Evolutionary conservation across 441 rosid genomes (phyloP).

Genomic region (Breynia disticha): DNA sequence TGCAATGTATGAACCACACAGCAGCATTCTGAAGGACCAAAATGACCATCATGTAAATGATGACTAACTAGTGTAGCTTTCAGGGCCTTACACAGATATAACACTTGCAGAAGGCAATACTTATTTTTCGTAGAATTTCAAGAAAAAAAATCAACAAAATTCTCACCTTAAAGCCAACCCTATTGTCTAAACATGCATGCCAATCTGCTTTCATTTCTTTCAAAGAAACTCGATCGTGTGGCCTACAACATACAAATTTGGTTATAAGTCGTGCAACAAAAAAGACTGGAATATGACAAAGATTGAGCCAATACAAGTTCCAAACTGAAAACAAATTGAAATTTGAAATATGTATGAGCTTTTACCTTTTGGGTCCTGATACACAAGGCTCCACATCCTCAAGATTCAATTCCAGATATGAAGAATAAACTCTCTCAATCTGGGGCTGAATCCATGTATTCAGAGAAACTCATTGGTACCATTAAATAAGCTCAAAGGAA

Average conservation of each 20-base stretch:
- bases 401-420: slow-evolving; percentile 63
- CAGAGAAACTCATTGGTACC: background rate
- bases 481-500: slow-evolving; percentile 4
- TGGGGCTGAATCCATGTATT: slow-evolving; percentile 43
- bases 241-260: slow-evolving; percentile 37
- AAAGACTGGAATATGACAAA: slow-evolving; percentile 1
- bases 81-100: background rate
- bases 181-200: slow-evolving; percentile 84
- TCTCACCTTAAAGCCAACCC: slow-evolving; percentile 86
- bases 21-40: background rate
- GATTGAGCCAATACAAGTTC: background rate
- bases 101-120: too few species aligned
- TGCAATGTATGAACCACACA: background rate
- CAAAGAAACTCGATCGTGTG: slow-evolving; percentile 79
- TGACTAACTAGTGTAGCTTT: background rate
- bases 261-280: slow-evolving; percentile 7
- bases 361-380: slow-evolving; percentile 89
- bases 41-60: background rate
- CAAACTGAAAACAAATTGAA: background rate
- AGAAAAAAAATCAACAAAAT: background rate
- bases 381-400: slow-evolving; percentile 77
- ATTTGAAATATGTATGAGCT: background rate
- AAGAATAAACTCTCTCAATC: slow-evolving; percentile 55
- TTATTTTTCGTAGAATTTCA: too few species aligned
- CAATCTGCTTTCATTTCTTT: slow-evolving; percentile 92